Conservation (phyloP, 495 filamentous ascomycete genomes). For the Letharia columbiana region DNA sequence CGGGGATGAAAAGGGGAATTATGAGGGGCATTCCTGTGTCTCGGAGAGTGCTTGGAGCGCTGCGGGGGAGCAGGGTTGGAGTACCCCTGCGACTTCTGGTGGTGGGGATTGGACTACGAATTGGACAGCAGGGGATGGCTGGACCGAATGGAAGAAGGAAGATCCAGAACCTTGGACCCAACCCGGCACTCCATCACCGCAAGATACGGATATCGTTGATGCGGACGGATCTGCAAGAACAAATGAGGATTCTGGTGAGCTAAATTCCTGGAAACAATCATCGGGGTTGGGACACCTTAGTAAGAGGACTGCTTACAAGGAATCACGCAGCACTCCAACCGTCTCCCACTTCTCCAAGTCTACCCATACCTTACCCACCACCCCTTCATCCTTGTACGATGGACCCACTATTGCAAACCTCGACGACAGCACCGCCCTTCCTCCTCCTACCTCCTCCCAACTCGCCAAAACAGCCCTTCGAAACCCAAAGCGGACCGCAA, state of each 20-base stretch:
- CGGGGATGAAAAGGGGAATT: not conserved
- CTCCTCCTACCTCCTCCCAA: not conserved
- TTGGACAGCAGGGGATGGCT: not conserved
- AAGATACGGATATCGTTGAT: not conserved
- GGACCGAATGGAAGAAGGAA: not conserved
- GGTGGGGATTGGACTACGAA: not conserved
- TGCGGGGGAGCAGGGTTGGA: not conserved
- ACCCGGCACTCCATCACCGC: not conserved
- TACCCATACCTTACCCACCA: not conserved
- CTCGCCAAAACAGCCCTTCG: not conserved
- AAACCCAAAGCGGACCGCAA: not conserved
- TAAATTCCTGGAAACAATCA: not conserved
- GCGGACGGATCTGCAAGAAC: not conserved
- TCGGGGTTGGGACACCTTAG: not conserved
- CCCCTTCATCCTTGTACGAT: too few relatives aligned
- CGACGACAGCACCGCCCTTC: not conserved
- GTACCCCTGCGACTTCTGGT: not conserved
- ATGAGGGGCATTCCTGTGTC: not conserved
- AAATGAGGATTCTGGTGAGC: not conserved
- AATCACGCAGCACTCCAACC: not conserved
- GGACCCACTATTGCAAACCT: too few relatives aligned
- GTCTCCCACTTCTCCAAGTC: not conserved
- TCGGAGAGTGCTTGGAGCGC: not conserved
- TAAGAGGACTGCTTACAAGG: not conserved
- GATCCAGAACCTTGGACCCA: not conserved